Conservation (phyloP, 2,329 filamentous ascomycete genomes). For the Capronia americana region DNA sequence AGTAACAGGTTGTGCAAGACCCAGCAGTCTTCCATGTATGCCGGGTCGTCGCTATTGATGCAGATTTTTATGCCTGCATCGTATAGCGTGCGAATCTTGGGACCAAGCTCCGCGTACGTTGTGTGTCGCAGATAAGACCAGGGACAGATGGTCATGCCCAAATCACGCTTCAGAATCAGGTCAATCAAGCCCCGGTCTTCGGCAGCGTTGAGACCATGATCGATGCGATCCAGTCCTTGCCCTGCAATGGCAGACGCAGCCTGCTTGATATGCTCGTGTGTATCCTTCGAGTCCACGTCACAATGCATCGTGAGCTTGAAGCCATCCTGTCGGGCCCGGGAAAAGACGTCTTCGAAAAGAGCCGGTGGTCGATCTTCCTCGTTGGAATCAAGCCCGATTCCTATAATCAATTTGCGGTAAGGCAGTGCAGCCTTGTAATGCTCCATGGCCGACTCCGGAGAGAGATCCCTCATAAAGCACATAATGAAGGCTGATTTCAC, state of each 20-base stretch:
- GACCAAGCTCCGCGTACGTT: constrained; percentile 38
- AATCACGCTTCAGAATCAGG: constrained; percentile 43
- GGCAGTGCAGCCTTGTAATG: constrained; percentile 48
- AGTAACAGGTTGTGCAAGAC: constrained; percentile 57
- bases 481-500: constrained; percentile 49
- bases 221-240: constrained; percentile 43
- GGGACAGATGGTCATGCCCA: constrained; percentile 54
- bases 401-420: constrained; percentile 21
- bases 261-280: constrained; percentile 53
- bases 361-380: constrained; percentile 10
- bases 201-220: constrained; percentile 52
- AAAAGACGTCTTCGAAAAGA: constrained; percentile 2
- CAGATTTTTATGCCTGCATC: constrained; percentile 56
- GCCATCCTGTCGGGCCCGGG: constrained; percentile 46
- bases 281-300: constrained; percentile 58
- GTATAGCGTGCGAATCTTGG: constrained; percentile 52
- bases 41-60: constrained; percentile 58
- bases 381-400: constrained; percentile 14
- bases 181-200: constrained; percentile 46
- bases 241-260: constrained; percentile 43
- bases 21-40: constrained; percentile 60
- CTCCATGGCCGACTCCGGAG: constrained; percentile 47
- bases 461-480: constrained; percentile 53
- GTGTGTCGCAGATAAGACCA: constrained; percentile 46
- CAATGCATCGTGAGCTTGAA: constrained; percentile 57